phyloP scores from a whole-genome alignment of 2,329 filamentous ascomycete genomes.

The Diaporthe citriasiana region DNA sequence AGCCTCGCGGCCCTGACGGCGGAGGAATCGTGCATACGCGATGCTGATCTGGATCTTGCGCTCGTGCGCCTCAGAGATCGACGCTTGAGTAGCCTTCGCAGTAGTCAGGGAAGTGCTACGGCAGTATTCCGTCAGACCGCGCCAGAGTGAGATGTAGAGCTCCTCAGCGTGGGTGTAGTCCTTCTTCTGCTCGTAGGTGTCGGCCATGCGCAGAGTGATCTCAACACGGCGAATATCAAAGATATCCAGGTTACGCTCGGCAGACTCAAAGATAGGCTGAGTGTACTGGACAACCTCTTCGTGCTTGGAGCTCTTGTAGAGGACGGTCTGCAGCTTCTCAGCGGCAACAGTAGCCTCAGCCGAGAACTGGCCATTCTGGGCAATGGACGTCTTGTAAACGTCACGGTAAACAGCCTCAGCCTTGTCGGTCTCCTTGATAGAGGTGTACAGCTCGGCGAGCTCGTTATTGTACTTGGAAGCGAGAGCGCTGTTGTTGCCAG shows the following conservation, averaged over 20 bases:
- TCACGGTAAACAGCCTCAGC: slow-evolving; percentile 42
- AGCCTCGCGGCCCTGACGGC: slow-evolving; percentile 42
- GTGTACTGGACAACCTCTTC: slow-evolving; percentile 43
- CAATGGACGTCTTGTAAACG: slow-evolving; percentile 41
- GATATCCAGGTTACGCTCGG: slow-evolving; percentile 41
- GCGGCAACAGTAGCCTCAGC: slow-evolving; percentile 39
- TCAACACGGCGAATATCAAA: slow-evolving; percentile 43
- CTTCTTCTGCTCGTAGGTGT: slow-evolving; percentile 43
- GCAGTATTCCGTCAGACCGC: slow-evolving; percentile 44
- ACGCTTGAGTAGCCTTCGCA: slow-evolving; percentile 34
- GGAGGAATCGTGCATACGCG: slow-evolving; percentile 43
- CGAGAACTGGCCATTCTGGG: slow-evolving; percentile 41
- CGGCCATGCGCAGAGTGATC: slow-evolving; percentile 42
- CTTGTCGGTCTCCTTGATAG: slow-evolving; percentile 43
- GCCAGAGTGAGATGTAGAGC: slow-evolving; percentile 46
- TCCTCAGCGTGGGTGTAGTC: slow-evolving; percentile 45
- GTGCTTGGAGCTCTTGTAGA: slow-evolving; percentile 41
- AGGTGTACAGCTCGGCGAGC: slow-evolving; percentile 43
- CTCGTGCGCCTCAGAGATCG: slow-evolving; percentile 43
- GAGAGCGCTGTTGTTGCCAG: slow-evolving; percentile 39
- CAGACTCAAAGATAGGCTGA: slow-evolving; percentile 43
- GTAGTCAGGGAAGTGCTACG: slow-evolving; percentile 39
- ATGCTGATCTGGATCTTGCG: slow-evolving; percentile 45
- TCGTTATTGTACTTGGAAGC: slow-evolving; percentile 43
- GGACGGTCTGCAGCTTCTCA: slow-evolving; percentile 42